Evolutionary conservation across 2,329 filamentous ascomycete genomes (phyloP).

Genomic region (Hyphodiscus sp.): DNA sequence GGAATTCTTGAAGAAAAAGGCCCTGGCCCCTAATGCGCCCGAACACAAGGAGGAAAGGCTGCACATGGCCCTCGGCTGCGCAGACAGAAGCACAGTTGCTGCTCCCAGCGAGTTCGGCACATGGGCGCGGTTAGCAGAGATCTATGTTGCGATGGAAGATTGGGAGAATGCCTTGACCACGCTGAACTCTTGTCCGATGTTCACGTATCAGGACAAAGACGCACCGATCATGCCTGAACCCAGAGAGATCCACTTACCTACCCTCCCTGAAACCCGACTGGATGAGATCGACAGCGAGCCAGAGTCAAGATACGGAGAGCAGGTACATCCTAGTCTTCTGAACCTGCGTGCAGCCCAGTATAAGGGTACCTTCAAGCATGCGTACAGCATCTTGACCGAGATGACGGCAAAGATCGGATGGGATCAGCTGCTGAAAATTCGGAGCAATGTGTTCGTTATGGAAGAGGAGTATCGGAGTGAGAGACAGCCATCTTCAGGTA

Average conservation of each 20-base stretch:
- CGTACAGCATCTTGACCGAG: slow-evolving; percentile 88
- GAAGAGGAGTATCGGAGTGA: slow-evolving; percentile 96
- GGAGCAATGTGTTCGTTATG: slow-evolving; percentile 98
- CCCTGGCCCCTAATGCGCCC: slow-evolving; percentile 46
- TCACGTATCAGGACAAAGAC: slow-evolving; percentile 98
- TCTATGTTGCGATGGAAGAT: slow-evolving; percentile 89
- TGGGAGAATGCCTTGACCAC: slow-evolving; percentile 96
- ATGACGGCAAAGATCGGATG: slow-evolving; percentile 96
- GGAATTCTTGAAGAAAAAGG: slow-evolving; percentile 84
- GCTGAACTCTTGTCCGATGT: slow-evolving; percentile 98
- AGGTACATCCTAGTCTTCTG: slow-evolving; percentile 79
- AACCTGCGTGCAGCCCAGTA: slow-evolving; percentile 84
- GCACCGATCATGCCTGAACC: slow-evolving; percentile 91
- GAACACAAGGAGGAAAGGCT: slow-evolving; percentile 60
- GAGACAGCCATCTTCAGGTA: slow-evolving; percentile 52
- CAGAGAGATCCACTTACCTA: slow-evolving; percentile 77
- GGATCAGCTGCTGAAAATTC: slow-evolving; percentile 90
- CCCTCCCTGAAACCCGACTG: slow-evolving; percentile 79
- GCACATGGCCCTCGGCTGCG: slow-evolving; percentile 83
- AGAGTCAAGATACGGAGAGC: slow-evolving; percentile 71
- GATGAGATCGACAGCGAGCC: slow-evolving; percentile 95
- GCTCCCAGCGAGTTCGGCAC: slow-evolving; percentile 96
- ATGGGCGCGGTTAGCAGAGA: slow-evolving; percentile 88
- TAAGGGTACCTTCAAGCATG: slow-evolving; percentile 91
- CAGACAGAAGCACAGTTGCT: slow-evolving; percentile 88